A percentile compares a stretch with the other conserved stretches of the same genome.
Evolutionary conservation across 2,329 filamentous ascomycete species (phyloP).

Genomic region (Chaetomiaceae sp.): DNA sequence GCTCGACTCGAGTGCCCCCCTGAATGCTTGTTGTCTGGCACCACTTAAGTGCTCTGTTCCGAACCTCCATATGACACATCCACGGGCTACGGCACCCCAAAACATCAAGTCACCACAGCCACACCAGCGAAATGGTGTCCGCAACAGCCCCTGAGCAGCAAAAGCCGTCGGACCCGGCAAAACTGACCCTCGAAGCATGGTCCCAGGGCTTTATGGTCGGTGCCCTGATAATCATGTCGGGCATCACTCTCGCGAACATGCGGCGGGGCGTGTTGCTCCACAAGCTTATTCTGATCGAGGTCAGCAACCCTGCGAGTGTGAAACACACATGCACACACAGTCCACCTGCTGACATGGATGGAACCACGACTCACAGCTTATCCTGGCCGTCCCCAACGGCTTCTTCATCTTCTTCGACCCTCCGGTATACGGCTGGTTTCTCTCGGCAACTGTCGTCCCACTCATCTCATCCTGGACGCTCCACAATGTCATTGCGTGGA

Average conservation of each 20-base stretch:
- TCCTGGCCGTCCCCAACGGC: conserved; percentile 49
- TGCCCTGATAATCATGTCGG: conserved; percentile 43
- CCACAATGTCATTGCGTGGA: conserved; percentile 64
- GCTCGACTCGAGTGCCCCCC: background rate
- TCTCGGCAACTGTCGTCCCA: conserved; percentile 54
- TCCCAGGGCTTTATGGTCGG: conserved; percentile 46
- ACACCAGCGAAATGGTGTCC: conserved; percentile 5
- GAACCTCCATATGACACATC: background rate
- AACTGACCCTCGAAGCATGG: conserved; percentile 39
- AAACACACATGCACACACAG: background rate
- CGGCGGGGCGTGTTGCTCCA: conserved; percentile 42
- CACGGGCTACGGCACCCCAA: background rate
- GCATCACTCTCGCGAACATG: conserved; percentile 47
- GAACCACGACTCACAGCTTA: conserved; percentile 33
- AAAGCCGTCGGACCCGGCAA: conserved; percentile 2
- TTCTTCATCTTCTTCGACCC: conserved; percentile 52
- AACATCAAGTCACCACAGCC: background rate
- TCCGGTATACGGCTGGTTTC: conserved; percentile 58
- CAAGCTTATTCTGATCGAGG: conserved; percentile 43
- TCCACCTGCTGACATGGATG: background rate
- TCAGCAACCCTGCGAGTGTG: background rate
- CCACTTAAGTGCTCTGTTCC: no score
- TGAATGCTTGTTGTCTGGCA: background rate
- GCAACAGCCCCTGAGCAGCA: background rate
- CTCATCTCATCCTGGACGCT: conserved; percentile 60